Evolutionary conservation across 345 rosid genomes (phyloP).

Genomic region (Dipteronia dyeriana): DNA sequence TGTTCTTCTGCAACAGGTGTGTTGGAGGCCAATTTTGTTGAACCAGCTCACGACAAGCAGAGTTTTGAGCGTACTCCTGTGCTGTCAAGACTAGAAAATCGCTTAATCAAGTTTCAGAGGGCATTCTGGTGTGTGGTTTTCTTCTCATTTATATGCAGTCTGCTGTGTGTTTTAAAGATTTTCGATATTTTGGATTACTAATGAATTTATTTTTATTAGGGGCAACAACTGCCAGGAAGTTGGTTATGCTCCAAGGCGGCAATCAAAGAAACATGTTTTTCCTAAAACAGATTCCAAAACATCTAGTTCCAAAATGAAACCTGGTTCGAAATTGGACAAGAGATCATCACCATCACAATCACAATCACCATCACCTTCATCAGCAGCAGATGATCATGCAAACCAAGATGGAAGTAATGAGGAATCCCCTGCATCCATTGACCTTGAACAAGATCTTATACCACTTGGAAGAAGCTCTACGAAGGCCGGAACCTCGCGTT

Average conservation of each 20-base stretch:
- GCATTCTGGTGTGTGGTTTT: slow-evolving; percentile 48
- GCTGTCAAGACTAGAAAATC: slow-evolving; percentile 58
- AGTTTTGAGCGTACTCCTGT: slow-evolving; percentile 72
- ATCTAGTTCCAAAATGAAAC: slow-evolving; percentile 4
- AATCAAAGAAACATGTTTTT: slow-evolving; percentile 19
- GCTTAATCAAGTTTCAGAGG: slow-evolving; percentile 49
- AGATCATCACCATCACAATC: slow-evolving; percentile 2
- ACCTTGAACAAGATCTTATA: background rate
- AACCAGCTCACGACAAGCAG: slow-evolving; percentile 88
- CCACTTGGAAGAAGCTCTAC: background rate
- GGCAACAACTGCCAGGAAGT: slow-evolving; percentile 51
- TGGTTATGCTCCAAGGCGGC: slow-evolving; percentile 59
- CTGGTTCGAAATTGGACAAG: background rate
- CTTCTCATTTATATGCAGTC: background rate
- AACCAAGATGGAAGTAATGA: slow-evolving; percentile 17
- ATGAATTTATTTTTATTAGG: slow-evolving; percentile 36
- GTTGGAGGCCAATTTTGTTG: slow-evolving; percentile 76
- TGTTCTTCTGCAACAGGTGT: slow-evolving; percentile 37
- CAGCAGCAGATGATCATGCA: background rate
- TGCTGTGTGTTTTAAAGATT: background rate
- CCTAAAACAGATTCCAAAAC: slow-evolving; percentile 9
- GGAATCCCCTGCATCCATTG: background rate
- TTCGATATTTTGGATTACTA: slow-evolving; percentile 9
- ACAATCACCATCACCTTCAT: background rate
- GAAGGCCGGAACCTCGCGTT: background rate